Conservation (phyloP, 2,329 filamentous ascomycete genomes). For the Colletotrichum tropicale region DNA sequence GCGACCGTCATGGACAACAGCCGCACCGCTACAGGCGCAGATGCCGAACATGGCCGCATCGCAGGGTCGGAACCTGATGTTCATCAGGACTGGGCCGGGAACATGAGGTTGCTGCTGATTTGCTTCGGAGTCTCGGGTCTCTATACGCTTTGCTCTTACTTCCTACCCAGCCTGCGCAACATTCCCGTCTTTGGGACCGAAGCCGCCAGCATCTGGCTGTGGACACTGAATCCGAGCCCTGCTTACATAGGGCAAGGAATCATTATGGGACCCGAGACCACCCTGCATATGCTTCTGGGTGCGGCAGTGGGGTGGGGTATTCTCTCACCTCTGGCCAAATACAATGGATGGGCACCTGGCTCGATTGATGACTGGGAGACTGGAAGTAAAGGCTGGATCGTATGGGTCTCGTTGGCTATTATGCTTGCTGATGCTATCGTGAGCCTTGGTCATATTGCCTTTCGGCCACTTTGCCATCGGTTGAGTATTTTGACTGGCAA, state of each 20-base stretch:
- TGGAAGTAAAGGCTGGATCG: conserved; percentile 97
- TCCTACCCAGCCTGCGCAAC: conserved; percentile 82
- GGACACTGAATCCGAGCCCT: conserved; percentile 96
- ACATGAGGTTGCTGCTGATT: conserved; percentile 59
- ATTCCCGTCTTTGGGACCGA: conserved; percentile 83
- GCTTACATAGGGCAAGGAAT: conserved; percentile 97
- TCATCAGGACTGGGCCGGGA: conserved; percentile 41
- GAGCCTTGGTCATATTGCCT: conserved; percentile 79
- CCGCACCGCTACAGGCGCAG: neutral
- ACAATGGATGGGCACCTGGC: conserved; percentile 86
- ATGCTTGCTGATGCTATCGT: conserved; percentile 95
- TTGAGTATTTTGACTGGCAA: neutral
- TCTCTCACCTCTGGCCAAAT: conserved; percentile 86
- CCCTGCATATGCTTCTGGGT: conserved; percentile 92
- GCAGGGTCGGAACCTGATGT: conserved; percentile 8
- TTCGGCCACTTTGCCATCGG: conserved; percentile 56
- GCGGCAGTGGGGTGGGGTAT: conserved; percentile 90
- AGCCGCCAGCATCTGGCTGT: conserved; percentile 83
- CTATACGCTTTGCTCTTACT: conserved; percentile 86
- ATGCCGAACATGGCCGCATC: neutral
- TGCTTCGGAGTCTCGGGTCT: conserved; percentile 65
- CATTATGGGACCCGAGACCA: conserved; percentile 97
- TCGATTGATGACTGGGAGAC: conserved; percentile 86
- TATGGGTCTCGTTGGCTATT: conserved; percentile 94
- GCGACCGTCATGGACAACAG: neutral